These are phyloP conservation scores for Xylariaceae sp. DNA, from an alignment of 2,329 filamentous ascomycete genomes.

Conservation along the genomic window DNA sequence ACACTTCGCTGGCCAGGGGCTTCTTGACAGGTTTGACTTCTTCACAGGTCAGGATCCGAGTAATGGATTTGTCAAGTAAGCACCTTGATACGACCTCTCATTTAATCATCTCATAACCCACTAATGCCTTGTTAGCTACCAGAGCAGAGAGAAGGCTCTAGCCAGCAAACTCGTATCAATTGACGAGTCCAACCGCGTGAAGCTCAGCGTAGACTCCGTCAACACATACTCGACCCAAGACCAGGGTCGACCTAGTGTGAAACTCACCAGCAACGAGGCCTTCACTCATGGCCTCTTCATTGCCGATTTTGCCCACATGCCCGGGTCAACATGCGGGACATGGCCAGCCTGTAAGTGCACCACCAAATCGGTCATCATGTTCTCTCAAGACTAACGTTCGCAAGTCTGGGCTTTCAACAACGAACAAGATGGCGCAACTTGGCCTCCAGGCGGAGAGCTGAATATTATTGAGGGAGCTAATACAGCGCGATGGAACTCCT, in stretches of 20 bases:
- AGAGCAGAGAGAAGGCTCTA: constrained; percentile 38
- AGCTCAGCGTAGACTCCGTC: constrained; percentile 41
- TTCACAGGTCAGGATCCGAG: constrained; percentile 54
- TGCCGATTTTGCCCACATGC: constrained; percentile 69
- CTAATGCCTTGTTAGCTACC: constrained; percentile 34
- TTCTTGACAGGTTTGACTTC: constrained; percentile 44
- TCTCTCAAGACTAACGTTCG: constrained; percentile 15
- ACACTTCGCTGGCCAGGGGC: constrained; percentile 31
- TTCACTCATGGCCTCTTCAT: constrained; percentile 66
- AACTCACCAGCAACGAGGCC: constrained; percentile 58
- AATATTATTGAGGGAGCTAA: constrained; percentile 70
- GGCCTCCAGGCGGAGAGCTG: constrained; percentile 61
- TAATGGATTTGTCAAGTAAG: constrained; percentile 60
- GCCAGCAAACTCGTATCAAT: constrained; percentile 39
- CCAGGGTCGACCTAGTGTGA: constrained; percentile 54
- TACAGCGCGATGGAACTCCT: constrained; percentile 50
- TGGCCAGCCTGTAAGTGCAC: constrained; percentile 62
- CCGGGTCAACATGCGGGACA: constrained; percentile 61
- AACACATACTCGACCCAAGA: constrained; percentile 34
- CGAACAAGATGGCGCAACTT: constrained; percentile 41
- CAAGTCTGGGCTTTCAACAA: constrained; percentile 48
- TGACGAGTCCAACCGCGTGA: constrained; percentile 40
- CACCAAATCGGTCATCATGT: background rate
- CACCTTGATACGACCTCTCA: no score
- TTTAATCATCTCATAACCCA: no score